These are phyloP conservation scores for Cordyceps javanica DNA, from an alignment of 2,329 filamentous ascomycete genomes.

Conservation along the genomic window DNA sequence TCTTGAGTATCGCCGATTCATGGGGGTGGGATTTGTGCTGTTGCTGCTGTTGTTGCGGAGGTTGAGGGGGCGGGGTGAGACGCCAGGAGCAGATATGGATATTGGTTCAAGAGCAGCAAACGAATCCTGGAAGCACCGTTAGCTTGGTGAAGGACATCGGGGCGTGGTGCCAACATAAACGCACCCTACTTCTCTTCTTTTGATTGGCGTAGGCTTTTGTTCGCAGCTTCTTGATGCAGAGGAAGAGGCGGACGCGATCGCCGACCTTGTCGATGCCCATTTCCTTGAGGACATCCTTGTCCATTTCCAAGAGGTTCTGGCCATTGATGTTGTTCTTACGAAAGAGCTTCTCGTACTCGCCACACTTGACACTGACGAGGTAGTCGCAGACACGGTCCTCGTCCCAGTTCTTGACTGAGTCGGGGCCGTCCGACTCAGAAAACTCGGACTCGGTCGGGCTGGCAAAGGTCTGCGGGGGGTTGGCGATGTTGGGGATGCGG, in stretches of 20 bases:
- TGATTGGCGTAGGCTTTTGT: slow-evolving; percentile 70
- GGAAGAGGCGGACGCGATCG: slow-evolving; percentile 85
- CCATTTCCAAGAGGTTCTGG: slow-evolving; percentile 93
- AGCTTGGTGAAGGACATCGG: background rate
- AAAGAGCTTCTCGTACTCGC: slow-evolving; percentile 88
- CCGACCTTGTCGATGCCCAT: slow-evolving; percentile 98
- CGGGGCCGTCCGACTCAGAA: slow-evolving; percentile 71
- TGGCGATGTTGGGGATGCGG: slow-evolving; percentile 43
- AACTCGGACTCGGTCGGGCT: slow-evolving; percentile 93
- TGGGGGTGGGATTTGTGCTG: slow-evolving; percentile 27
- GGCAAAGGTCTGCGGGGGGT: slow-evolving; percentile 53
- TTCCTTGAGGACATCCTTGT: slow-evolving; percentile 92
- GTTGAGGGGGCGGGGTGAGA: slow-evolving; percentile 51
- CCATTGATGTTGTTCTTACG: slow-evolving; percentile 93
- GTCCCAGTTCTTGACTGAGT: slow-evolving; percentile 79
- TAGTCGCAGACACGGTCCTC: slow-evolving; percentile 90
- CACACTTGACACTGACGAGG: slow-evolving; percentile 83
- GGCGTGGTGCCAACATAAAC: slow-evolving; percentile 21
- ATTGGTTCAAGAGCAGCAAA: slow-evolving; percentile 65
- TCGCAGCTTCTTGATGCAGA: slow-evolving; percentile 76
- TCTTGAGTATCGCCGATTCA: slow-evolving; percentile 59
- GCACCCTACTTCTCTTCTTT: slow-evolving; percentile 80
- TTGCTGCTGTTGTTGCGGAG: slow-evolving; percentile 38
- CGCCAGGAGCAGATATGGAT: slow-evolving; percentile 35
- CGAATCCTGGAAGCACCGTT: slow-evolving; percentile 58